phyloP scores from a whole-genome alignment of 176 grass and related monocot genomes.

The Musa troglodytarum region DNA sequence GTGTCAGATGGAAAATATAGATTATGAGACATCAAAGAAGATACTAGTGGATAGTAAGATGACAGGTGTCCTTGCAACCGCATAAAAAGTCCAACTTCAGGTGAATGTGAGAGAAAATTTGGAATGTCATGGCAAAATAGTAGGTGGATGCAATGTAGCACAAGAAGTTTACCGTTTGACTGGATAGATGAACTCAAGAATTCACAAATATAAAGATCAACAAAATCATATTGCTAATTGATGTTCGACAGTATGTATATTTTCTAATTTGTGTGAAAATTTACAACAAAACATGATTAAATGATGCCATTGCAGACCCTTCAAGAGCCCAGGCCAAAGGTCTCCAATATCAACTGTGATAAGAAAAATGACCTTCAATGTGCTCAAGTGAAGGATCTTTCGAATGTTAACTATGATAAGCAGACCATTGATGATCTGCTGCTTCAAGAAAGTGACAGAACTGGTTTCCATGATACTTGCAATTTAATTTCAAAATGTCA shows the following conservation, averaged over 20 bases:
- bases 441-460: background rate
- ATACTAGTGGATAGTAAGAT: background rate
- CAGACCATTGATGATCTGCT: no score
- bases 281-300: background rate
- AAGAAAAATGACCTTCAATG: no score
- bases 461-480: background rate
- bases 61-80: background rate
- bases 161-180: background rate
- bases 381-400: no score
- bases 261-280: background rate
- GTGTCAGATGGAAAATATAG: slow-evolving; percentile 3
- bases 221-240: background rate
- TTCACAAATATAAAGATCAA: background rate
- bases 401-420: no score
- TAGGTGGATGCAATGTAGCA: background rate
- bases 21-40: background rate
- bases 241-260: background rate
- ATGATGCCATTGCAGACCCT: no score
- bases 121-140: no score
- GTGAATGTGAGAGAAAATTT: background rate
- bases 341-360: no score
- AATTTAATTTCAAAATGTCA: background rate
- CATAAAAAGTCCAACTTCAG: background rate
- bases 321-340: no score
- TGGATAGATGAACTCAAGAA: background rate